Conservation (phyloP, 2,329 filamentous ascomycete species). For the Immersiporthe knoxdaviesiana region DNA sequence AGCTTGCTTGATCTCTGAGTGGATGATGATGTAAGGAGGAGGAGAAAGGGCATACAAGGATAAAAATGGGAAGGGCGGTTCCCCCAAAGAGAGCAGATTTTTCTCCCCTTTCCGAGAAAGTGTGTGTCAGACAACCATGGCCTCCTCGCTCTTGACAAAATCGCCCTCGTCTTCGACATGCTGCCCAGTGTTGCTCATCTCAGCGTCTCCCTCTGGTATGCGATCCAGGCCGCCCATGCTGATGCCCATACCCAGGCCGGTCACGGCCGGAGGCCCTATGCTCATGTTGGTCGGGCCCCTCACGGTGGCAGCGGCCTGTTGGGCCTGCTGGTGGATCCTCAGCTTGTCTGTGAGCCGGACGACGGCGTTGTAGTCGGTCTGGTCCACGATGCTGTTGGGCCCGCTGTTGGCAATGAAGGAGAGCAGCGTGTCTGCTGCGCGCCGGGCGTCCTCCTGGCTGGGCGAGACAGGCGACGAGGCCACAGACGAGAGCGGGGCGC, state of each 20-base stretch:
- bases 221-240: slow-evolving; percentile 55
- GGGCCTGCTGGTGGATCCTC: slow-evolving; percentile 61
- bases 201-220: slow-evolving; percentile 61
- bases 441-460: slow-evolving; percentile 82
- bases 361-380: slow-evolving; percentile 76
- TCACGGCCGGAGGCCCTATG: slow-evolving; percentile 34
- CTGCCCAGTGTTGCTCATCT: slow-evolving; percentile 47
- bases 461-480: slow-evolving; percentile 67
- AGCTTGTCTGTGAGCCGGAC: slow-evolving; percentile 86
- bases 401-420: slow-evolving; percentile 77
- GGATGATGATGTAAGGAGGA: too few relatives aligned
- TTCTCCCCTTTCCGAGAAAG: slow-evolving; percentile 13
- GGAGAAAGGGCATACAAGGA: slow-evolving; percentile 9
- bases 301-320: slow-evolving; percentile 38
- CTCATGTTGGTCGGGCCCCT: slow-evolving; percentile 23
- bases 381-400: slow-evolving; percentile 68
- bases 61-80: slow-evolving; percentile 9
- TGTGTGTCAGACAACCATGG: slow-evolving; percentile 38
- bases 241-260: slow-evolving; percentile 21
- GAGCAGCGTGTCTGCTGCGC: slow-evolving; percentile 80
- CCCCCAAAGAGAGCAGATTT: background rate
- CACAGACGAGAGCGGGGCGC: slow-evolving; percentile 43
- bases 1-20: background rate
- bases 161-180: slow-evolving; percentile 27
- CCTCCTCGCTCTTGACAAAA: slow-evolving; percentile 42